phyloP scores from a whole-genome alignment of 441 rosid genomes.

The Populus tomentosa region DNA sequence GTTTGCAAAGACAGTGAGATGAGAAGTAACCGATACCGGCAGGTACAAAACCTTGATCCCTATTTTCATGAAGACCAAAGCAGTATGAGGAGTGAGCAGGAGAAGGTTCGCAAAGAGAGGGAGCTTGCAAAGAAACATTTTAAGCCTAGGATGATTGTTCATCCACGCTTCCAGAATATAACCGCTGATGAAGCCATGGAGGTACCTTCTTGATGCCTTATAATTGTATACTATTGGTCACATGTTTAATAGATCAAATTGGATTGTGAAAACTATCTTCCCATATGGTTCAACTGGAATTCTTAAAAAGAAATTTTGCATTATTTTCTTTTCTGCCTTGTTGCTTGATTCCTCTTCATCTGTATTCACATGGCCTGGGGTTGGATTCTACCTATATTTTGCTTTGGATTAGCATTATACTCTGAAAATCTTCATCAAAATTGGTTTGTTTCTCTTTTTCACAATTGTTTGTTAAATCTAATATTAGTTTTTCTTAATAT shows the following conservation, averaged over 20 bases:
- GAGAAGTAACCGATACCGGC: constrained; percentile 60
- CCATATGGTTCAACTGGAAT: not conserved
- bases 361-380: not conserved
- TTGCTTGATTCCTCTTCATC: not conserved
- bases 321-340: not conserved
- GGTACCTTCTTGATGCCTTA: constrained; percentile 38
- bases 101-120: constrained; percentile 83
- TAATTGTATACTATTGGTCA: constrained; percentile 4
- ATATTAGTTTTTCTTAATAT: no score
- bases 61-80: constrained; percentile 79
- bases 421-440: not conserved
- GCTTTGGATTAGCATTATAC: not conserved
- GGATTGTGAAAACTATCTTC: not conserved
- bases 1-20: constrained; percentile 82
- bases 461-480: not conserved
- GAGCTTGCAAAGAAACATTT: constrained; percentile 93
- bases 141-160: constrained; percentile 93
- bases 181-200: constrained; percentile 92
- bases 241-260: constrained; percentile 1
- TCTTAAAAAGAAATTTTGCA: not conserved
- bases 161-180: constrained; percentile 95
- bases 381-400: not conserved
- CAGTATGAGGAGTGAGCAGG: constrained; percentile 66
- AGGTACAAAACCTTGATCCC: constrained; percentile 44
- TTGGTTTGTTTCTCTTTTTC: not conserved